Percentiles rank a stretch among this genome's conserved stretches.
These are phyloP conservation scores for Hymenoscyphus fructigenus DNA, from an alignment of 2,329 filamentous ascomycete species.

Conservation along the genomic window DNA sequence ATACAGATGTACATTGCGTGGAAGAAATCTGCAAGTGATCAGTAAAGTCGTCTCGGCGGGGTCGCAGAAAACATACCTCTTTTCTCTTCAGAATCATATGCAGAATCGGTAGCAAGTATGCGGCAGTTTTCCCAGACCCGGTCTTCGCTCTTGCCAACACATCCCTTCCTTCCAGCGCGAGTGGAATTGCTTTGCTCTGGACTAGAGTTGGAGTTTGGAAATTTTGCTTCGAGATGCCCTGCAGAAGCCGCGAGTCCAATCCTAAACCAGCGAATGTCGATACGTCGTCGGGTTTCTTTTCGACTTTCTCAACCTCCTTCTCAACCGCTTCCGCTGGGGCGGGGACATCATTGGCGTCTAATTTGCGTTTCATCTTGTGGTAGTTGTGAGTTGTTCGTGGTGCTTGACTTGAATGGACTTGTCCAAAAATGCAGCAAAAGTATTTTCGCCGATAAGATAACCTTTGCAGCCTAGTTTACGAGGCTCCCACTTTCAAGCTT, in stretches of 20 bases:
- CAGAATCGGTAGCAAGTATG: constrained; percentile 87
- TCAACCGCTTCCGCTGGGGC: constrained; percentile 37
- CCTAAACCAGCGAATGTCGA: constrained; percentile 71
- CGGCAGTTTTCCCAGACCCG: constrained; percentile 96
- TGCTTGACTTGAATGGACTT: neutral
- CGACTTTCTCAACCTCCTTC: constrained; percentile 10
- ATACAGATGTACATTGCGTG: constrained; percentile 61
- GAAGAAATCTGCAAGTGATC: constrained; percentile 45
- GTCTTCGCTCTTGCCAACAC: constrained; percentile 91
- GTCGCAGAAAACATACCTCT: constrained; percentile 45
- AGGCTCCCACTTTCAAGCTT: neutral
- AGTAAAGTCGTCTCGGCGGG: constrained; percentile 10
- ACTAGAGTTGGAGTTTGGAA: constrained; percentile 87
- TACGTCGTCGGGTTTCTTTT: constrained; percentile 29
- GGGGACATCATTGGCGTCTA: constrained; percentile 55
- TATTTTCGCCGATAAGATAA: constrained; percentile 4
- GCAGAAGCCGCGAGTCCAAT: constrained; percentile 81
- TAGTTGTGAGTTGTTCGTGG: constrained; percentile 38
- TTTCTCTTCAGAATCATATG: constrained; percentile 81
- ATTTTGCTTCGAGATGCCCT: constrained; percentile 80
- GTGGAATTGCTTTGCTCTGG: constrained; percentile 81
- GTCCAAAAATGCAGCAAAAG: neutral
- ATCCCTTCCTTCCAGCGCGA: constrained; percentile 84
- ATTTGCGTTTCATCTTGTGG: constrained; percentile 60
- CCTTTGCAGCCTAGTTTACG: neutral